A percentile compares a stretch with the other conserved stretches of the same genome.
Conservation (phyloP, 179 eudicot species). For the Camellia oleifera region DNA sequence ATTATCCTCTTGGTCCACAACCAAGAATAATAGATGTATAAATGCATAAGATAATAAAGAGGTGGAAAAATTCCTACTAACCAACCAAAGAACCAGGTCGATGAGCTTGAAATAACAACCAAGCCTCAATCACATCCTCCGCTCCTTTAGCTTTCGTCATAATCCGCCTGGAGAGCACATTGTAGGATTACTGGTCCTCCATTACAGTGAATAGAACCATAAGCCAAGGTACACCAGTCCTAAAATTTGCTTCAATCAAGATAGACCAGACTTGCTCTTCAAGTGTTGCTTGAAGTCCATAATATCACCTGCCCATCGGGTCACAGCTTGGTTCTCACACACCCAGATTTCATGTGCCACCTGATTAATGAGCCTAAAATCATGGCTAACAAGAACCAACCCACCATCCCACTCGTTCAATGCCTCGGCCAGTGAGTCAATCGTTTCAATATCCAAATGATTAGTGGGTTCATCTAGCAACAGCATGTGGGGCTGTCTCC, state of each 20-base stretch:
- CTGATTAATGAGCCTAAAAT: constrained; percentile 95
- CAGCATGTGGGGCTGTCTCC: constrained; percentile 81
- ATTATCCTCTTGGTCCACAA: neutral
- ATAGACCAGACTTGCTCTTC: constrained; percentile 65
- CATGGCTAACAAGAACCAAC: constrained; percentile 93
- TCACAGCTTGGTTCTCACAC: constrained; percentile 80
- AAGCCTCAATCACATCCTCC: neutral
- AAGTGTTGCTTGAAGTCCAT: constrained; percentile 82
- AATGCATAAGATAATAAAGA: neutral
- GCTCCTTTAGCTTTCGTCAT: constrained; percentile 14
- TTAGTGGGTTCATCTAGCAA: constrained; percentile 94
- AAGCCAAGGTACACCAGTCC: neutral
- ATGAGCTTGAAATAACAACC: constrained; percentile 7
- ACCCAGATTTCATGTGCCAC: constrained; percentile 98
- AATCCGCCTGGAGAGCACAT: constrained; percentile 14
- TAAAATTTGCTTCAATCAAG: constrained; percentile 22
- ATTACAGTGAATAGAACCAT: neutral
- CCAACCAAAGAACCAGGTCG: neutral
- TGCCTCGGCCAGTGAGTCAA: constrained; percentile 93
- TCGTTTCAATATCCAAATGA: constrained; percentile 94
- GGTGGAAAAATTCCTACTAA: constrained; percentile 12
- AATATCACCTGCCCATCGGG: constrained; percentile 85
- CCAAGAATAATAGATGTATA: neutral
- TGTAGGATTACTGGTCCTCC: constrained; percentile 8
- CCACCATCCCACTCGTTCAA: constrained; percentile 99